Percentiles rank a stretch among this genome's conserved stretches.
These are phyloP conservation scores for Trametes versicolor DNA, from an alignment of 1,284 basidiomycete genomes.

Conservation along the genomic window DNA sequence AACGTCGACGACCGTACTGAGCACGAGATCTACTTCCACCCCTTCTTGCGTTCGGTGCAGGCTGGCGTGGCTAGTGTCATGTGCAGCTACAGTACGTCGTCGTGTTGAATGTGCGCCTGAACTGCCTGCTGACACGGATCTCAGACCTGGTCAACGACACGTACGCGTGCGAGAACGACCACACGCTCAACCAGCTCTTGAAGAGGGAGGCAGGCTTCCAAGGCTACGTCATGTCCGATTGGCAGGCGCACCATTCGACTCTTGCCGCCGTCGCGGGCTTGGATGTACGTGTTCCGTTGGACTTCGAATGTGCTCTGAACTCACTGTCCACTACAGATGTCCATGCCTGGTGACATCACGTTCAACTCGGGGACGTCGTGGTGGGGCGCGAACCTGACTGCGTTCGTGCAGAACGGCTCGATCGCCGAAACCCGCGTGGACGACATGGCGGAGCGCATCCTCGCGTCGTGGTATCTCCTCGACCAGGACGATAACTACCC, in stretches of 20 bases:
- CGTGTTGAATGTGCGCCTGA: no score
- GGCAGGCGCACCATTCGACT: conserved; percentile 67
- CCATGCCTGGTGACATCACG: conserved; percentile 78
- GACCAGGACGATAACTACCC: conserved; percentile 76
- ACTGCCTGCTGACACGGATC: neutral
- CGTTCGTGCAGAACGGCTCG: conserved; percentile 73
- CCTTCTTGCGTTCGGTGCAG: conserved; percentile 80
- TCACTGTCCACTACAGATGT: conserved; percentile 53
- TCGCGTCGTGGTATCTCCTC: conserved; percentile 69
- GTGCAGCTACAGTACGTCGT: conserved; percentile 70
- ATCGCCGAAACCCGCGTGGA: conserved; percentile 72
- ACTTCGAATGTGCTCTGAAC: neutral
- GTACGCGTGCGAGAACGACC: conserved; percentile 82
- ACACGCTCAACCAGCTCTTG: conserved; percentile 79
- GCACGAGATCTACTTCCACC: conserved; percentile 78
- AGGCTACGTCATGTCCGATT: conserved; percentile 80
- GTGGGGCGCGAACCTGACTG: conserved; percentile 71
- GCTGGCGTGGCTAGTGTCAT: conserved; percentile 82
- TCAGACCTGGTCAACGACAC: conserved; percentile 78
- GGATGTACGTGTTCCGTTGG: conserved; percentile 55
- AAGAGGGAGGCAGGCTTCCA: conserved; percentile 86
- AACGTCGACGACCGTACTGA: conserved; percentile 83
- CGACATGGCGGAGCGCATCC: conserved; percentile 74
- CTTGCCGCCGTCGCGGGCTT: conserved; percentile 72
- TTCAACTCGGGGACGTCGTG: conserved; percentile 61